Conservation (phyloP, 306 rosid genomes). For the Carpinus viminea region DNA sequence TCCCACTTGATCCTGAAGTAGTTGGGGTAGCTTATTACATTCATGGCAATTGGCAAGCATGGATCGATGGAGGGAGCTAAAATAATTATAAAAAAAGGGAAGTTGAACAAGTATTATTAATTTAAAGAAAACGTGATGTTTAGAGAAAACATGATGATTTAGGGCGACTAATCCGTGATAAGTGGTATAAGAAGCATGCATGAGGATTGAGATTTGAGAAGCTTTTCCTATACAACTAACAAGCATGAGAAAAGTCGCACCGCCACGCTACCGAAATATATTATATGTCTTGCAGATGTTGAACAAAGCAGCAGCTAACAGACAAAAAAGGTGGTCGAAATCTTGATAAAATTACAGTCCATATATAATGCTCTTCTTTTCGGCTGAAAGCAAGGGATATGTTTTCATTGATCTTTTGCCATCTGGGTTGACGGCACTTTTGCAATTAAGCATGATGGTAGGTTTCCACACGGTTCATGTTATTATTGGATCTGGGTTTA, state of each 20-base stretch:
- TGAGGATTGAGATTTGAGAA: too few relatives aligned
- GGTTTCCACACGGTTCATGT: neutral
- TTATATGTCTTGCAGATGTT: neutral
- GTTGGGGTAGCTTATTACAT: too few relatives aligned
- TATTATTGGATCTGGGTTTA: neutral
- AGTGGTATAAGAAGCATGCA: too few relatives aligned
- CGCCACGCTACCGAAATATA: neutral
- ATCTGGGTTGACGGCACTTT: neutral
- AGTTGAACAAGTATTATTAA: too few relatives aligned
- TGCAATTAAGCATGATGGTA: neutral
- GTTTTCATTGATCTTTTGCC: neutral
- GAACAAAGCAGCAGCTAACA: slow-evolving; percentile 9
- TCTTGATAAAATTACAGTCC: neutral
- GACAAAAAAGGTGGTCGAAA: neutral
- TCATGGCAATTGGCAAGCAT: too few relatives aligned
- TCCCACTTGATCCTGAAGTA: too few relatives aligned
- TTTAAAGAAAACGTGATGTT: too few relatives aligned
- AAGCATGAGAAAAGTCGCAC: slow-evolving; percentile 5
- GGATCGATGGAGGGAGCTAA: neutral
- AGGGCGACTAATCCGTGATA: too few relatives aligned
- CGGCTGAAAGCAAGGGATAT: neutral
- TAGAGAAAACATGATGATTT: too few relatives aligned
- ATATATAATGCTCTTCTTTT: neutral
- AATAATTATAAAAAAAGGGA: too few relatives aligned
- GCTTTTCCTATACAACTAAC: too few relatives aligned